These are phyloP conservation scores for Russula foetens DNA, from an alignment of 768 basidiomycete species.

Conservation along the genomic window DNA sequence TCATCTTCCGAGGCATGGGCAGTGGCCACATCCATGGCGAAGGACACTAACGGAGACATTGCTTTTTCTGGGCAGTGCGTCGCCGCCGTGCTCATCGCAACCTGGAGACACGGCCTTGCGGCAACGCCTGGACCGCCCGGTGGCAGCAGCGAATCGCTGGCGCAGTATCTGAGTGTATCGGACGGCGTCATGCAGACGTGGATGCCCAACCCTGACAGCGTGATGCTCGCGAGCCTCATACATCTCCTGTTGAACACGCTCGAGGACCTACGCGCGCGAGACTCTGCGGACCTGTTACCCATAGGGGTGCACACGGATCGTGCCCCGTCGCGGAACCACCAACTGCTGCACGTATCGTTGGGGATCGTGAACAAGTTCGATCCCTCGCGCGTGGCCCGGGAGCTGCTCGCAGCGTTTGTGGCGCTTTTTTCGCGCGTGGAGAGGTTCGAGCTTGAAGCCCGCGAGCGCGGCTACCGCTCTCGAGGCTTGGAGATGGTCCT, in stretches of 20 bases:
- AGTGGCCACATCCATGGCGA: not conserved
- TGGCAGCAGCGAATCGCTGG: not conserved
- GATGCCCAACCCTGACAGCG: not conserved
- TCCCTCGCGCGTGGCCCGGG: not conserved
- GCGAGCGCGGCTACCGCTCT: constrained; percentile 7
- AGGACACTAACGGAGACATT: not conserved
- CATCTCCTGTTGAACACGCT: not conserved
- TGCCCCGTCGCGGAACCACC: not conserved
- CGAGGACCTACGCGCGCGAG: not conserved
- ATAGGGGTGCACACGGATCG: not conserved
- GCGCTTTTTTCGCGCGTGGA: constrained; percentile 3
- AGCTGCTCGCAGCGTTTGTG: not conserved
- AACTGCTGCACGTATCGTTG: not conserved
- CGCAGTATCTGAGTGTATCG: not conserved
- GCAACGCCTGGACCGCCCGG: not conserved
- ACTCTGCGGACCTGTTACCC: not conserved
- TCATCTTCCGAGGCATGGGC: constrained; percentile 6
- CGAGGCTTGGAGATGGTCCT: constrained; percentile 5
- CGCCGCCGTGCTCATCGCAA: not conserved
- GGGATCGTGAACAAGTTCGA: constrained; percentile 6
- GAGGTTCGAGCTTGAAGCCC: not conserved
- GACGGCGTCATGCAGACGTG: not conserved
- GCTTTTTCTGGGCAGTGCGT: constrained; percentile 7
- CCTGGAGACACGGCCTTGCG: not conserved
- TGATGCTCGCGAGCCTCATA: constrained; percentile 4